These are phyloP conservation scores for Debaryomyces maramus DNA, from an alignment of 805 yeast species.

Conservation along the genomic window DNA sequence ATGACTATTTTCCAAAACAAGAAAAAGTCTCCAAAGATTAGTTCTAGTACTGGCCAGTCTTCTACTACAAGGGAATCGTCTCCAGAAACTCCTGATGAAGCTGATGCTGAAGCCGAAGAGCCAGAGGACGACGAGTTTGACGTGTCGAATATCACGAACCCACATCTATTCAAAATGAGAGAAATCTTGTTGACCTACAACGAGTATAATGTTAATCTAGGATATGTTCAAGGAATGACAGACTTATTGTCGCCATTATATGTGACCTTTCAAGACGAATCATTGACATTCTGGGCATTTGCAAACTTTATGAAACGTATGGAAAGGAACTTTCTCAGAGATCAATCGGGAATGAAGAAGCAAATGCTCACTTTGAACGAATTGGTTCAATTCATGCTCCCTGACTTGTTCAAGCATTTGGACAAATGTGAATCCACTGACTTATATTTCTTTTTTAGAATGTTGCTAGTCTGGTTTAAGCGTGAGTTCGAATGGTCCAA, in stretches of 20 bases:
- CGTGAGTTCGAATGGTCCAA: constrained; percentile 84
- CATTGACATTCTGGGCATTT: constrained; percentile 86
- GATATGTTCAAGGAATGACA: constrained; percentile 98
- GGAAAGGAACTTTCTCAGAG: constrained; percentile 91
- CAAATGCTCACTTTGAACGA: constrained; percentile 85
- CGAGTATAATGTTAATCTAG: constrained; percentile 77
- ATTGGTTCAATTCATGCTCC: constrained; percentile 86
- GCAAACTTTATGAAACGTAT: constrained; percentile 84
- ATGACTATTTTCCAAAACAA: constrained; percentile 57
- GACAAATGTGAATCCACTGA: constrained; percentile 87
- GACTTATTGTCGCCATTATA: constrained; percentile 88
- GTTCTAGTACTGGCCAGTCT: constrained; percentile 22
- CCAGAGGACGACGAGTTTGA: constrained; percentile 52
- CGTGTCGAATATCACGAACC: constrained; percentile 65
- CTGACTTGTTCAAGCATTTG: constrained; percentile 77
- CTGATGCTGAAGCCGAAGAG: constrained; percentile 16
- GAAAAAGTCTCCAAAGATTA: constrained; percentile 32
- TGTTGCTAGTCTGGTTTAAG: constrained; percentile 94
- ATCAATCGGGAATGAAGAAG: constrained; percentile 88
- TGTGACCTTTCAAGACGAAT: constrained; percentile 63
- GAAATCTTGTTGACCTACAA: constrained; percentile 85
- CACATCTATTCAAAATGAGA: constrained; percentile 69
- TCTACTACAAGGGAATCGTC: constrained; percentile 22
- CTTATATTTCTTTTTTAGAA: constrained; percentile 89
- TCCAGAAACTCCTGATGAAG: constrained; percentile 36